phyloP scores from a whole-genome alignment of 1,284 basidiomycete genomes.

The Rhodotorula sp. region DNA sequence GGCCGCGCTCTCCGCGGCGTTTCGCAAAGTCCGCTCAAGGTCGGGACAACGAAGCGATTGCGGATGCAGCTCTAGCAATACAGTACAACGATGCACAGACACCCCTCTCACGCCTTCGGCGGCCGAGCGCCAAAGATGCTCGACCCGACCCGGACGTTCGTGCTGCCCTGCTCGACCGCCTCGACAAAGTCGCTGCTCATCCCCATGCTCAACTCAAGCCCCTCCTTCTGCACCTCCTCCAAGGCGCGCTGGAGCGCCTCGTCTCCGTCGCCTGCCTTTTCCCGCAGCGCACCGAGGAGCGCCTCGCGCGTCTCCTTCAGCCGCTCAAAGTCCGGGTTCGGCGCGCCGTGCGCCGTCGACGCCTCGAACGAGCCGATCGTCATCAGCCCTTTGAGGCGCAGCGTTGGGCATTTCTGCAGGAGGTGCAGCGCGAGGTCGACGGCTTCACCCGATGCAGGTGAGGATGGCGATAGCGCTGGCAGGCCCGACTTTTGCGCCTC shows the following conservation, averaged over 20 bases:
- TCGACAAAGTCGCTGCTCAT: conserved; percentile 95
- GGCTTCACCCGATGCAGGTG: conserved; percentile 58
- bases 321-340: conserved; percentile 80
- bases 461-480: conserved; percentile 57
- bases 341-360: conserved; percentile 60
- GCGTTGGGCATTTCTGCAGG: conserved; percentile 68
- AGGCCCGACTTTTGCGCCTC: conserved; percentile 90
- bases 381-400: conserved; percentile 86
- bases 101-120: background rate
- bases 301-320: conserved; percentile 66
- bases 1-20: too few relatives aligned
- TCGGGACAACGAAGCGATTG: background rate
- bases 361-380: conserved; percentile 85
- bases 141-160: conserved; percentile 87
- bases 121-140: conserved; percentile 74
- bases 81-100: background rate
- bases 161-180: conserved; percentile 79
- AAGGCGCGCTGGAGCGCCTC: conserved; percentile 54
- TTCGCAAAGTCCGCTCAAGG: background rate
- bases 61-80: background rate
- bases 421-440: conserved; percentile 71
- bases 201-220: conserved; percentile 87
- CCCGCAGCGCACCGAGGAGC: conserved; percentile 55
- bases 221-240: conserved; percentile 61
- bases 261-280: conserved; percentile 45